Conservation (phyloP, 768 basidiomycete genomes). For the Rhizopogon sp. region DNA sequence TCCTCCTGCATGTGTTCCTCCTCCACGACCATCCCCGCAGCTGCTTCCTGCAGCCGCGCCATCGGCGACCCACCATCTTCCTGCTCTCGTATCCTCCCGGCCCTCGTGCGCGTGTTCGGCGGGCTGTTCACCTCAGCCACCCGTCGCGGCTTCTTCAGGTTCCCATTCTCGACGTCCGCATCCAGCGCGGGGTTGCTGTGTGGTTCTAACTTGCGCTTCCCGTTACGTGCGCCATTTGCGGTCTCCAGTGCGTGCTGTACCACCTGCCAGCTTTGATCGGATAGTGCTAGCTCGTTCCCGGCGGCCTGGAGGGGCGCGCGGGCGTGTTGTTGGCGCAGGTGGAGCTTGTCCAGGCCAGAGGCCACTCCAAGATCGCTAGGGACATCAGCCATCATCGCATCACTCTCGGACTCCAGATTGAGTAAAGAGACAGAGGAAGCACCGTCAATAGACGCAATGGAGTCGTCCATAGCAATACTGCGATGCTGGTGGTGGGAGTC, state of each 20-base stretch:
- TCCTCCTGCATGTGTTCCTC: slow-evolving; percentile 22
- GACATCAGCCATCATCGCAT: slow-evolving; percentile 11
- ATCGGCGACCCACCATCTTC: slow-evolving; percentile 11
- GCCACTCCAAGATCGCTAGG: slow-evolving; percentile 23
- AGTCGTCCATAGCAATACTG: slow-evolving; percentile 8
- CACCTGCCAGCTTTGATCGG: slow-evolving; percentile 57
- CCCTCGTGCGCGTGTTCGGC: slow-evolving; percentile 1
- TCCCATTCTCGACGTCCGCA: slow-evolving; percentile 4
- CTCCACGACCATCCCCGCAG: slow-evolving; percentile 20
- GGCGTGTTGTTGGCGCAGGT: slow-evolving; percentile 20
- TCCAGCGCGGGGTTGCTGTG: slow-evolving; percentile 22
- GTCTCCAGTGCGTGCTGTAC: slow-evolving; percentile 23
- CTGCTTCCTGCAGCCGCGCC: slow-evolving; percentile 21
- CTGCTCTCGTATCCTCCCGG: slow-evolving; percentile 15
- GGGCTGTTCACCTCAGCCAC: slow-evolving; percentile 13
- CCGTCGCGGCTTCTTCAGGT: slow-evolving; percentile 20
- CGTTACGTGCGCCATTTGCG: slow-evolving; percentile 22
- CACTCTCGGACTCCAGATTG: slow-evolving; percentile 6
- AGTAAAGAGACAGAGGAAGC: background rate
- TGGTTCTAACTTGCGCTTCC: slow-evolving; percentile 33
- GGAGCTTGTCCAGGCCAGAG: slow-evolving; percentile 27
- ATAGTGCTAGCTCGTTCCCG: slow-evolving; percentile 34
- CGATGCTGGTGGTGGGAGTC: background rate
- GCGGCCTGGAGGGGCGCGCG: slow-evolving; percentile 38
- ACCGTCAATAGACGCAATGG: slow-evolving; percentile 19